A percentile compares a stretch with the other conserved stretches of the same genome.
Evolutionary conservation across 2,329 filamentous ascomycete species (phyloP).

Genomic region (Colletotrichum echinochloae): DNA sequence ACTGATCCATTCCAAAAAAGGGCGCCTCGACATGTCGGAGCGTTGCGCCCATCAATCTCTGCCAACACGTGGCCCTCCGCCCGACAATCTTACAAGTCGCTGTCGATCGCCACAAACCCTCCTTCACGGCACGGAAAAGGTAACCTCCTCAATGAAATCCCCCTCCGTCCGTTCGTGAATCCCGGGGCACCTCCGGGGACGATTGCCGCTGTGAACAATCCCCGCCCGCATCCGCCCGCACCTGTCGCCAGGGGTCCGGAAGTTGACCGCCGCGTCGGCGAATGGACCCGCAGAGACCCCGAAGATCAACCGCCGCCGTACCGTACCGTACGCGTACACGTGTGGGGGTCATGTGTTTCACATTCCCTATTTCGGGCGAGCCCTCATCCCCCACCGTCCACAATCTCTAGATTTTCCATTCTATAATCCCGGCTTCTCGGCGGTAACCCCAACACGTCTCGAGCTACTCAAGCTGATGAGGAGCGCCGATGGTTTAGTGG

Average conservation of each 20-base stretch:
- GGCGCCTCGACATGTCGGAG: constrained; percentile 22
- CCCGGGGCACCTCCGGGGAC: too few relatives aligned
- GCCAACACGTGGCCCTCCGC: not conserved
- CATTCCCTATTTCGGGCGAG: not conserved
- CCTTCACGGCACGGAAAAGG: not conserved
- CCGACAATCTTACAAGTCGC: not conserved
- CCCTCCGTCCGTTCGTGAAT: too few relatives aligned
- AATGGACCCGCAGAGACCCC: not conserved
- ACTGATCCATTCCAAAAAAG: not conserved
- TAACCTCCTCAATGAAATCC: not conserved
- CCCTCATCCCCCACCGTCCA: constrained; percentile 8
- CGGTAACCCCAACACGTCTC: accelerated
- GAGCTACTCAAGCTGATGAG: too few relatives aligned
- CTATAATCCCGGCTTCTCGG: not conserved
- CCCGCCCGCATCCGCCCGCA: not conserved
- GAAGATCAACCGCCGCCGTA: not conserved
- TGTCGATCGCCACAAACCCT: not conserved
- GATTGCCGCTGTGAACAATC: not conserved
- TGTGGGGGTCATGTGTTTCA: not conserved
- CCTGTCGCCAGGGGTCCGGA: not conserved
- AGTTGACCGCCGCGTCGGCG: not conserved
- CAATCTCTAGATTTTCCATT: not conserved
- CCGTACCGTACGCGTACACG: not conserved
- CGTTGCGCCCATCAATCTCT: too few relatives aligned
- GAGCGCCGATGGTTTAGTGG: constrained; percentile 28